Conservation (phyloP, 2,329 filamentous ascomycete species). For the Lachnellula suecica region DNA sequence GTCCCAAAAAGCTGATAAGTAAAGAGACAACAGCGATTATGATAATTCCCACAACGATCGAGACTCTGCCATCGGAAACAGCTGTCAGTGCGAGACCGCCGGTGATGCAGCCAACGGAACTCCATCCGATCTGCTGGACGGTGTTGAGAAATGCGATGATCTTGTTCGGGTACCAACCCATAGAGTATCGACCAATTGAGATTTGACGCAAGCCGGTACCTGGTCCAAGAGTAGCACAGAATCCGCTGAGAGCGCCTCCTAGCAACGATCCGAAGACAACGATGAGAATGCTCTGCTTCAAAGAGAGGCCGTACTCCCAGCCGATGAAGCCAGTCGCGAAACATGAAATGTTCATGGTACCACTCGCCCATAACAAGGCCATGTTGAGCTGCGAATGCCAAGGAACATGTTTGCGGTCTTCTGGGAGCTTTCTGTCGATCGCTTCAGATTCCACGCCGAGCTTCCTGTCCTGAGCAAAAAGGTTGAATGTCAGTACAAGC, state of each 20-base stretch:
- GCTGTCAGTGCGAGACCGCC: conserved; percentile 23
- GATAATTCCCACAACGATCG: conserved; percentile 23
- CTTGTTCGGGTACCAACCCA: conserved; percentile 52
- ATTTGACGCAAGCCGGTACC: conserved; percentile 51
- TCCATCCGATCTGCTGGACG: conserved; percentile 26
- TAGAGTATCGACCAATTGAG: conserved; percentile 47
- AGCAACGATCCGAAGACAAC: conserved; percentile 32
- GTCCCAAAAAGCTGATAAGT: conserved; percentile 23
- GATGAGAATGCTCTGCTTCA: not conserved
- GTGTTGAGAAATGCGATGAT: conserved; percentile 43
- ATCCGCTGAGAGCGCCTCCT: too few relatives aligned
- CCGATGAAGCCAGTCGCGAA: not conserved
- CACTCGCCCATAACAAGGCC: conserved; percentile 45
- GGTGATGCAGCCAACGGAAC: conserved; percentile 25
- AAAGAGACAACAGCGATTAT: conserved; percentile 22
- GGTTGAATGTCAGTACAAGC: too few relatives aligned
- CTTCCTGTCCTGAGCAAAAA: too few relatives aligned
- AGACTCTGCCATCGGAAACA: conserved; percentile 18
- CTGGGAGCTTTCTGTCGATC: too few relatives aligned
- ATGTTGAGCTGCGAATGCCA: too few relatives aligned
- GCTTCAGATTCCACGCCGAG: too few relatives aligned
- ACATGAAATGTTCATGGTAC: not conserved
- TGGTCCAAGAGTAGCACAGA: conserved; percentile 51
- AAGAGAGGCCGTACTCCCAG: not conserved
- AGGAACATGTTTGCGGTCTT: too few relatives aligned